Percentiles rank a stretch among this genome's conserved stretches.
Conservation (phyloP, 805 yeast genomes). For the Kazachstania martiniae region DNA sequence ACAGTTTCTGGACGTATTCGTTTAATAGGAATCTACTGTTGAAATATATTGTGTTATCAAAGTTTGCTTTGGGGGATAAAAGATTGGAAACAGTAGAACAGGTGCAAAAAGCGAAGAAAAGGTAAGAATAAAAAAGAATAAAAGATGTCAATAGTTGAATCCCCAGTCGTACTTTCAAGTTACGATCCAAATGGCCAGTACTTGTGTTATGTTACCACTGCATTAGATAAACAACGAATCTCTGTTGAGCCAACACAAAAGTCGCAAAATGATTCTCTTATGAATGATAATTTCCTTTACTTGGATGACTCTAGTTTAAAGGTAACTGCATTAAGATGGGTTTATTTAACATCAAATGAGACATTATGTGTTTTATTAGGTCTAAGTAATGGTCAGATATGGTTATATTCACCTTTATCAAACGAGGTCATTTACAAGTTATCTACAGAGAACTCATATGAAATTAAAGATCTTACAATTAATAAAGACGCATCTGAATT, state of each 20-base stretch:
- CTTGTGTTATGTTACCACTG: constrained; percentile 54
- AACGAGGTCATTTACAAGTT: constrained; percentile 47
- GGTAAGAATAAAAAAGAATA: too few relatives aligned
- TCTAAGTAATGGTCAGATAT: constrained; percentile 50
- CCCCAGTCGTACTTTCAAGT: constrained; percentile 27
- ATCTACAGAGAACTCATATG: constrained; percentile 34
- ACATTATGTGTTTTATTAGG: constrained; percentile 48
- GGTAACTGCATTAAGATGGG: constrained; percentile 19
- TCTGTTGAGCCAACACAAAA: constrained; percentile 44
- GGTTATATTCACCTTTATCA: constrained; percentile 57
- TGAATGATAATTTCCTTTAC: constrained; percentile 24
- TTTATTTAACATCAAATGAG: constrained; percentile 24
- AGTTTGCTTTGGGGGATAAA: too few relatives aligned
- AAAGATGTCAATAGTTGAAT: constrained; percentile 7
- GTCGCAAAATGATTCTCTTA: constrained; percentile 19
- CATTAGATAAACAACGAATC: constrained; percentile 61
- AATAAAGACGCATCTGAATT: constrained; percentile 30
- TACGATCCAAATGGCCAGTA: constrained; percentile 56
- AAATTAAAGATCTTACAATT: constrained; percentile 39
- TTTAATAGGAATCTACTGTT: too few relatives aligned
- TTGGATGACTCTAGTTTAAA: constrained; percentile 18
- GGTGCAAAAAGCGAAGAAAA: too few relatives aligned
- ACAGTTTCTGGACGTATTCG: too few relatives aligned
- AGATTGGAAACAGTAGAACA: too few relatives aligned
- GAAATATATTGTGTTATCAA: too few relatives aligned